Conservation (phyloP, 2,329 filamentous ascomycete species). For the Aspergillus sp. region DNA sequence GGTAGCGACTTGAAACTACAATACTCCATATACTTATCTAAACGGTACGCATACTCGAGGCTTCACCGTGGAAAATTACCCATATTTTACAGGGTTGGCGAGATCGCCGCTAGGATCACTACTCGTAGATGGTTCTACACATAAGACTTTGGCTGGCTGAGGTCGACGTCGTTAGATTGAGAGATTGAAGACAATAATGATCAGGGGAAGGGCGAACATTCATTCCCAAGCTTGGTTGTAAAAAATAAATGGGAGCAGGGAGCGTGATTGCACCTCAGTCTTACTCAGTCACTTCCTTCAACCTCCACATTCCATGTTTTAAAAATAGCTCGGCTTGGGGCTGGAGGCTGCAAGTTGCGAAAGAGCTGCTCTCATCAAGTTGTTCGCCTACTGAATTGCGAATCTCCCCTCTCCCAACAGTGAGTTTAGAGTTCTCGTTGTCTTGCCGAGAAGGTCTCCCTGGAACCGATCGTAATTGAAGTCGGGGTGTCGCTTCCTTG, state of each 20-base stretch:
- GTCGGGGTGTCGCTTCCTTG: neutral
- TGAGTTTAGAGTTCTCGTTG: neutral
- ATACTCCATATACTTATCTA: too few relatives aligned
- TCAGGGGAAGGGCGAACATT: neutral
- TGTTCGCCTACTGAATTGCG: neutral
- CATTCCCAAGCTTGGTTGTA: too few relatives aligned
- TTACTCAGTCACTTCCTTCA: neutral
- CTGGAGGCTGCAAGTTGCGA: neutral
- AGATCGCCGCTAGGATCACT: constrained; percentile 36
- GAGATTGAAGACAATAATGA: neutral
- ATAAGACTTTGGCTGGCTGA: constrained; percentile 7
- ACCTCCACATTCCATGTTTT: neutral
- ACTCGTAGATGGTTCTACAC: constrained; percentile 11
- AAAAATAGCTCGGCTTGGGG: neutral
- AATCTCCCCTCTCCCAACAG: neutral
- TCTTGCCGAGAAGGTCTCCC: neutral
- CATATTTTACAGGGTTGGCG: constrained; percentile 14
- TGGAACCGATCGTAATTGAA: neutral
- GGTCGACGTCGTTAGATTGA: neutral
- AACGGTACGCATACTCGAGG: neutral
- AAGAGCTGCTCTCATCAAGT: neutral
- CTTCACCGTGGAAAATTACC: constrained; percentile 7
- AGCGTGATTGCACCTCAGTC: too few relatives aligned
- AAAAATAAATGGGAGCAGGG: too few relatives aligned
- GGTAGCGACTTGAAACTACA: too few relatives aligned